Evolutionary conservation across 768 basidiomycete genomes (phyloP), one percentile per base, ranked within the genome.

Genomic region (Lactifluus echinatus): DNA sequence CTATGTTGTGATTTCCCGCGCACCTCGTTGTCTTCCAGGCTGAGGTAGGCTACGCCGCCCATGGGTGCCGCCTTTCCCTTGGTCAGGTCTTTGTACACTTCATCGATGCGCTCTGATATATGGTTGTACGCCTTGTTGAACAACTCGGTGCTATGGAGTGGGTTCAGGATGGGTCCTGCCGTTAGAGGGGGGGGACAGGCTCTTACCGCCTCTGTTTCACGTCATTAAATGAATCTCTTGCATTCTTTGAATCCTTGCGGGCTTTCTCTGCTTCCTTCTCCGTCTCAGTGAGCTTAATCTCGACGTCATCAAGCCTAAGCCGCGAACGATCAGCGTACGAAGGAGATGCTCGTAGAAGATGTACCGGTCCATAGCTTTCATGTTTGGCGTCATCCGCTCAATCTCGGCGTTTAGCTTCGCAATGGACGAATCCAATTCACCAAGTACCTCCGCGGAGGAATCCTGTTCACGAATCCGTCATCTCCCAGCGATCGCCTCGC

Each of bases 91-190:
- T 98, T 98, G 74, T 99, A 99, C 0, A 98, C 94, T 61, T 85
- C 79, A 66, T 97, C 94, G 62, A 99, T 99, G 39, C 83, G 78
- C 58, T 94, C 92, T 11, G 94, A 89, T 55, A 99, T 98, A 65
- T 99, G 94, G 60, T 85, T 87, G 74, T 93, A 99, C 0, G 96
- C 96, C 64, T 87, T 90, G 71, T 94, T 93, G 77, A 98, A 98
- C 23, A 95, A 69, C 57, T 97, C 91, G 53, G 79, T 81, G 63
- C 87, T 82, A 42, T 0, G 8, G 4, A 15, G 59, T 29, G 7
- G 17, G 21, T 31, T n/a, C 19, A 37, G 17, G 39, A 39, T 29
- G 15, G 17, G 33, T 14, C 15, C 26, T 19, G 39, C 37, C 21
- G 7, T 3, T 10, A 4, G 26, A 24, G 17, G 15, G 37, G 37